Percentiles rank a stretch among this genome's conserved stretches.
These are phyloP conservation scores for Trifolium pratense DNA, from an alignment of 306 rosid genomes.

Conservation along the genomic window DNA sequence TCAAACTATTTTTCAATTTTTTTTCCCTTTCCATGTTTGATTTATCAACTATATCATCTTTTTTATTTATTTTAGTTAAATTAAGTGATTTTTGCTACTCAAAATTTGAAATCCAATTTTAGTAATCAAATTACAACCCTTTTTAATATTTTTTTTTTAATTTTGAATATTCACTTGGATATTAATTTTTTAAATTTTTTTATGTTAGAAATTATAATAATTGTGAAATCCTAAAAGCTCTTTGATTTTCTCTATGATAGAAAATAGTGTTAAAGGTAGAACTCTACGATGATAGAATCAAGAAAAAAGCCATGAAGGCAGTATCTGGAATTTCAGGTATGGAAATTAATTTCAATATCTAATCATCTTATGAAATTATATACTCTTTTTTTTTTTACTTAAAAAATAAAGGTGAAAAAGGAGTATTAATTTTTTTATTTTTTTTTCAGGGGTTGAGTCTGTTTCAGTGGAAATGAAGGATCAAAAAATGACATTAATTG, in stretches of 20 bases:
- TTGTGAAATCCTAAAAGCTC: not conserved
- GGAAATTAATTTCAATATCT: not conserved
- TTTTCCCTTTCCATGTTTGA: too few species aligned
- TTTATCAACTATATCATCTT: not conserved
- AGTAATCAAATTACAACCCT: not conserved
- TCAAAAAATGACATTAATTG: constrained; percentile 66
- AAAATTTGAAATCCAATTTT: constrained; percentile 3
- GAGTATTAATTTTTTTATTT: not conserved
- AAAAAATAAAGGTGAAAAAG: not conserved
- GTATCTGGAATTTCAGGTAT: constrained; percentile 76
- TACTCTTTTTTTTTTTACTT: not conserved
- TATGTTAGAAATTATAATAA: constrained; percentile 11
- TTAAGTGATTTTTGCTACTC: not conserved
- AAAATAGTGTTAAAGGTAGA: constrained; percentile 64
- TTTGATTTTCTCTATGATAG: constrained; percentile 48
- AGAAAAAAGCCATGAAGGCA: constrained; percentile 66
- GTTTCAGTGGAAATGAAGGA: constrained; percentile 71
- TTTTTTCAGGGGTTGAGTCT: constrained; percentile 69
- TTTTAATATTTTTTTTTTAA: not conserved
- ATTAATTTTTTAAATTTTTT: not conserved
- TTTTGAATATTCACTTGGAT: not conserved
- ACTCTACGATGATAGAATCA: constrained; percentile 52
- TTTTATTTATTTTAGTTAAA: not conserved
- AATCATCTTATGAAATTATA: not conserved
- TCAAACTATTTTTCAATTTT: too few species aligned